phyloP scores from a whole-genome alignment of 805 yeast species.

The Yamadazyma phyllophila region DNA sequence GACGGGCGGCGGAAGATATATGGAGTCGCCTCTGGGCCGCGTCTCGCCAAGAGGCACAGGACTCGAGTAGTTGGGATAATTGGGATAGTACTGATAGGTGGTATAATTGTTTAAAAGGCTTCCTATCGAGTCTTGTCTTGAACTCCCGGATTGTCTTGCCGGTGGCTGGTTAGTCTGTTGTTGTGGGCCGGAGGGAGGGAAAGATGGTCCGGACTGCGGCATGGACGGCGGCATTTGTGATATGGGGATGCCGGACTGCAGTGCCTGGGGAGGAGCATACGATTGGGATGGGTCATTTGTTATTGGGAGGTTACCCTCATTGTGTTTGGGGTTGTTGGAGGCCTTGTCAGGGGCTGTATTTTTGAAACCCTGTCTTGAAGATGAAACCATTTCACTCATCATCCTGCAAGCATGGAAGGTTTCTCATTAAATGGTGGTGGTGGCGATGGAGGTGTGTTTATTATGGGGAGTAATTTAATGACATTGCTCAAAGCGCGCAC shows the following conservation, averaged over 20 bases:
- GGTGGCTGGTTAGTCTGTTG: not conserved
- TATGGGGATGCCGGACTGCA: not conserved
- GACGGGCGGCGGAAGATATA: conserved; percentile 38
- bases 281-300: not conserved
- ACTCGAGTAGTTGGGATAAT: not conserved
- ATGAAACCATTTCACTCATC: conserved; percentile 10
- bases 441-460: not conserved
- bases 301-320: no score
- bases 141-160: not conserved
- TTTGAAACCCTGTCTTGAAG: conserved; percentile 8
- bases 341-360: not conserved
- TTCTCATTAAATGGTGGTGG: not conserved
- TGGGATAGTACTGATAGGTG: conserved; percentile 7
- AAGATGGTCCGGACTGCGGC: not conserved
- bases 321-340: not conserved
- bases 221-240: not conserved
- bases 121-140: conserved; percentile 14
- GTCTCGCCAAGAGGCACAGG: not conserved
- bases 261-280: not conserved
- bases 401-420: not conserved
- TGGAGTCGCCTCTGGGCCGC: conserved; percentile 38
- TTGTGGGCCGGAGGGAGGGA: not conserved
- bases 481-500: not conserved
- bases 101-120: conserved; percentile 7
- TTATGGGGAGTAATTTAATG: not conserved